Conservation (phyloP, 305 asterid species). For the Striga hermonthica region DNA sequence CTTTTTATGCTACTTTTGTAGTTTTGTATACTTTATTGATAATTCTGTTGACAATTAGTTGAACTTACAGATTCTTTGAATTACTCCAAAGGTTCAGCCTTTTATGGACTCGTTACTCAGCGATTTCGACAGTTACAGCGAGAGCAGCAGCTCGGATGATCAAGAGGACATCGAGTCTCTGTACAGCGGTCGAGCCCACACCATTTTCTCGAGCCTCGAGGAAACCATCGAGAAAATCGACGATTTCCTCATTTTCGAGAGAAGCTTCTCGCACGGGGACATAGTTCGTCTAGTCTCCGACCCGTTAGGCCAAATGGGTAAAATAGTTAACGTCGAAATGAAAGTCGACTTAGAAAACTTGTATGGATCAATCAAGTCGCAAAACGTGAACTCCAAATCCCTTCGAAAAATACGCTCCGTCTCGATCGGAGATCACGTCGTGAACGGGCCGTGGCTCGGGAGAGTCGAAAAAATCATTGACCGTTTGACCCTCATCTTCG, state of each 20-base stretch:
- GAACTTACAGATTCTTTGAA: slow-evolving; percentile 28
- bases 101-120: slow-evolving; percentile 62
- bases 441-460: slow-evolving; percentile 78
- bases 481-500: slow-evolving; percentile 52
- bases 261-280: slow-evolving; percentile 62
- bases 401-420: slow-evolving; percentile 61
- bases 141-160: slow-evolving; percentile 79
- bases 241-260: slow-evolving; percentile 83
- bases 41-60: slow-evolving; percentile 19
- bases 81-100: slow-evolving; percentile 24
- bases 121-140: slow-evolving; percentile 73
- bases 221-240: slow-evolving; percentile 76
- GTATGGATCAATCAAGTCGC: slow-evolving; percentile 49
- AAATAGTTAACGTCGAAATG: slow-evolving; percentile 58
- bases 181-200: slow-evolving; percentile 68
- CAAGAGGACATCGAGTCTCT: slow-evolving; percentile 70
- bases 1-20: too few species aligned
- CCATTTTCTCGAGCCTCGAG: slow-evolving; percentile 79
- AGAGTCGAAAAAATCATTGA: slow-evolving; percentile 69
- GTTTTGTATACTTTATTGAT: not conserved
- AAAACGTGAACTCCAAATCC: slow-evolving; percentile 39
- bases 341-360: slow-evolving; percentile 66
- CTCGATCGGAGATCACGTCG: slow-evolving; percentile 61
- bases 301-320: slow-evolving; percentile 72
- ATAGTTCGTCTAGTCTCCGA: slow-evolving; percentile 65